Conservation (phyloP, 192 early-diverging fungal genomes). For the Coemansia sp. region DNA sequence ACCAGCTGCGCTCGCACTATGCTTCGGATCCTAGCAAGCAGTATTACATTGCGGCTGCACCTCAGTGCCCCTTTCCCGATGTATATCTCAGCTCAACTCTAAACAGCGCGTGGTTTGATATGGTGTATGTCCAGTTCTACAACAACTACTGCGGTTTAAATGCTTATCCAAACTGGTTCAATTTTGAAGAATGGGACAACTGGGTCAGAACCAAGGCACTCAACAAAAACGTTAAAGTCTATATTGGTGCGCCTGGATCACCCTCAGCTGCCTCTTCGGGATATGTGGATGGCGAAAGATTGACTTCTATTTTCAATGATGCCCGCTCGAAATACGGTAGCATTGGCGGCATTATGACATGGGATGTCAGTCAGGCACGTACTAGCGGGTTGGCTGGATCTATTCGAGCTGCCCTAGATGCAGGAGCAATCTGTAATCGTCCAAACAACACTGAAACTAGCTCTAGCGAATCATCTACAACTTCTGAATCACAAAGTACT, state of each 20-base stretch:
- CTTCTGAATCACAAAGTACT: neutral
- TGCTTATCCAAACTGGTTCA: constrained; percentile 50
- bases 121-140: constrained; percentile 71
- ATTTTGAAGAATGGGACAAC: constrained; percentile 62
- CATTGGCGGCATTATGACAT: constrained; percentile 72
- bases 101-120: constrained; percentile 61
- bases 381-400: constrained; percentile 34
- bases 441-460: constrained; percentile 17
- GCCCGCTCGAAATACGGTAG: constrained; percentile 51
- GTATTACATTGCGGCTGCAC: constrained; percentile 62
- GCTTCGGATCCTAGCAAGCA: constrained; percentile 39
- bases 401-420: constrained; percentile 27
- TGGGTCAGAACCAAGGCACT: constrained; percentile 58
- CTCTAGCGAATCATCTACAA: neutral
- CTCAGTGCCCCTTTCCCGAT: constrained; percentile 65
- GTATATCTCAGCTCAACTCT: constrained; percentile 54
- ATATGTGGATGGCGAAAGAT: constrained; percentile 40
- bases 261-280: constrained; percentile 55
- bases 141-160: constrained; percentile 66
- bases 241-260: constrained; percentile 58
- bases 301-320: constrained; percentile 40
- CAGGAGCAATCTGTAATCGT: constrained; percentile 16
- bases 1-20: constrained; percentile 52
- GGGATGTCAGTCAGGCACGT: constrained; percentile 53
- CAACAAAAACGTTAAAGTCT: constrained; percentile 60